Conservation (phyloP, 2,329 filamentous ascomycete genomes). For the Fusarium xylarioides region DNA sequence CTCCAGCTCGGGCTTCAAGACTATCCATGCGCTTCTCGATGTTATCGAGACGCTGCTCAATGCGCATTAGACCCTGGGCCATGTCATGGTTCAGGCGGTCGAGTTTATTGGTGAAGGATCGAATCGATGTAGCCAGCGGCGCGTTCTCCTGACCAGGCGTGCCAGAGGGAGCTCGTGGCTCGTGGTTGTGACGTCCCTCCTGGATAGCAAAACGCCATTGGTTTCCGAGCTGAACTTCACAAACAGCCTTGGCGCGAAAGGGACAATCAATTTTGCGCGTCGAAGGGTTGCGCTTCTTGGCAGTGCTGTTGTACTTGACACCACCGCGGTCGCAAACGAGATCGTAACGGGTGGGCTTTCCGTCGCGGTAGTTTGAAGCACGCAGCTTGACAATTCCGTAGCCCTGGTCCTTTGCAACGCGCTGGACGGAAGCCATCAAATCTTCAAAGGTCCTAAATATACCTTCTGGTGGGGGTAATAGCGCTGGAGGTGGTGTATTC, state of each 20-base stretch:
- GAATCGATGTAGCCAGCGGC: constrained; percentile 65
- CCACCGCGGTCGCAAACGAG: constrained; percentile 70
- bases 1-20: constrained; percentile 57
- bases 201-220: constrained; percentile 72
- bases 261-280: constrained; percentile 72
- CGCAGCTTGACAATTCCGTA: constrained; percentile 71
- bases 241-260: constrained; percentile 70
- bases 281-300: constrained; percentile 71
- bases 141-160: constrained; percentile 66
- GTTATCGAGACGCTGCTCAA: constrained; percentile 60
- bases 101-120: constrained; percentile 67
- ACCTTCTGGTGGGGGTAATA: constrained; percentile 67
- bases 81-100: constrained; percentile 68
- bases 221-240: constrained; percentile 69
- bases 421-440: constrained; percentile 65
- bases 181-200: constrained; percentile 69
- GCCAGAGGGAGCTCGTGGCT: constrained; percentile 64
- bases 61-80: constrained; percentile 59
- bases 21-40: constrained; percentile 65
- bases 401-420: constrained; percentile 68
- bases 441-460: constrained; percentile 69
- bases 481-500: constrained; percentile 57
- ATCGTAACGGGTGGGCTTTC: constrained; percentile 70
- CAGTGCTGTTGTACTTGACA: constrained; percentile 72
- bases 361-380: constrained; percentile 70